Evolutionary conservation across 1,284 basidiomycete species (phyloP).

Genomic region (Agaricales sp.): DNA sequence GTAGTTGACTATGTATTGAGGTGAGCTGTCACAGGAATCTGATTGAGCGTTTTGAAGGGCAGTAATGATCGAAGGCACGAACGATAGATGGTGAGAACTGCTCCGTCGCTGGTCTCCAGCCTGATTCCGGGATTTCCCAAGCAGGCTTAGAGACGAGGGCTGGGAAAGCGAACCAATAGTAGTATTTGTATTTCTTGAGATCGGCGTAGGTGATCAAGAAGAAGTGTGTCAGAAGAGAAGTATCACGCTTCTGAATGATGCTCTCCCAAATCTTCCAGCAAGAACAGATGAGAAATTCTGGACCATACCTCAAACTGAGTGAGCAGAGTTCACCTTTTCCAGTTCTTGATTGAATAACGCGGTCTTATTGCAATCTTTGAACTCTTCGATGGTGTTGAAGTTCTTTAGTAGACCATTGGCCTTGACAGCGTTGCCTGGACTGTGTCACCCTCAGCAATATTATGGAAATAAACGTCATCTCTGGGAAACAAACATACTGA

Average conservation of each 20-base stretch:
- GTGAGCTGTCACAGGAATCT: constrained; percentile 27
- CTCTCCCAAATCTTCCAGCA: constrained; percentile 54
- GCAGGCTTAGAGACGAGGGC: constrained; percentile 80
- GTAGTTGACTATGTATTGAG: constrained; percentile 39
- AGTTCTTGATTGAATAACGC: constrained; percentile 67
- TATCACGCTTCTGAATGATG: constrained; percentile 38
- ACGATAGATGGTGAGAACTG: constrained; percentile 27
- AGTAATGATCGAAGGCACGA: constrained; percentile 8
- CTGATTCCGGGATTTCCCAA: constrained; percentile 65
- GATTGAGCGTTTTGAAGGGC: constrained; percentile 1
- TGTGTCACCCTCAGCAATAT: constrained; percentile 14
- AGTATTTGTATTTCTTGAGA: constrained; percentile 96
- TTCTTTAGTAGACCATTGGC: constrained; percentile 74
- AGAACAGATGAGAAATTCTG: constrained; percentile 6
- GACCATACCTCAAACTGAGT: constrained; percentile 5
- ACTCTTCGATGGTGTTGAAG: constrained; percentile 95
- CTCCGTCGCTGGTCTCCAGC: constrained; percentile 40
- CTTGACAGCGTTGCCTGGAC: constrained; percentile 23
- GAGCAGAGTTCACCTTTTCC: constrained; percentile 36
- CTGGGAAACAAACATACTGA: constrained; percentile 20
- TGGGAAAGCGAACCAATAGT: constrained; percentile 98
- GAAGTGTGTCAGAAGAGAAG: constrained; percentile 62
- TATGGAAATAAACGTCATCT: constrained; percentile 11
- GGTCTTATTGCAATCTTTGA: constrained; percentile 84
- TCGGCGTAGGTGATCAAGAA: constrained; percentile 91